Evolutionary conservation across 202 grass and related monocot genomes (phyloP).

Genomic region (Musa balbisiana): DNA sequence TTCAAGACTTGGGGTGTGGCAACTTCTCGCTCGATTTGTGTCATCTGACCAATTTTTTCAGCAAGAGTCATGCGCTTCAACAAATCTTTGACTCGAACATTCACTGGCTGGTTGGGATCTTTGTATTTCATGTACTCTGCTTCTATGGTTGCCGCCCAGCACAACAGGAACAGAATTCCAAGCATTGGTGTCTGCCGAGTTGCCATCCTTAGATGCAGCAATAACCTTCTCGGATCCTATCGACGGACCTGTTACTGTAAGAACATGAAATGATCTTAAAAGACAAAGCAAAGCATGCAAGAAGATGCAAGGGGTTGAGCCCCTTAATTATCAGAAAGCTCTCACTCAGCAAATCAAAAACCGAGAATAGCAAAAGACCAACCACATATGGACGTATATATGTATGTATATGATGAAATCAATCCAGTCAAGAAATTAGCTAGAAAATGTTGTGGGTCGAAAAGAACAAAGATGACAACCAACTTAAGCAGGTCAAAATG

Average conservation of each 20-base stretch:
- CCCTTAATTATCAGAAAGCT: background rate
- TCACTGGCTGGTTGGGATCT: constrained; percentile 41
- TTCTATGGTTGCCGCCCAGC: constrained; percentile 41
- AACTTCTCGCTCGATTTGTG: constrained; percentile 74
- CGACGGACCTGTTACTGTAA: background rate
- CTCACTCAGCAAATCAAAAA: background rate
- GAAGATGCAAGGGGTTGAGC: background rate
- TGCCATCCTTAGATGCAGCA: background rate
- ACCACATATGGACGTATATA: background rate
- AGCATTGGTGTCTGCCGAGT: background rate
- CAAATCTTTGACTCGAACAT: constrained; percentile 55
- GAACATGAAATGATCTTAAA: background rate
- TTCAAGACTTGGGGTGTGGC: constrained; percentile 55
- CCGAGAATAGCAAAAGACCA: background rate
- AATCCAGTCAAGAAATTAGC: background rate
- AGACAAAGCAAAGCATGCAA: background rate
- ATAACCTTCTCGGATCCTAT: background rate
- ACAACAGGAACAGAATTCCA: constrained; percentile 36
- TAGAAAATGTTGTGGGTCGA: background rate
- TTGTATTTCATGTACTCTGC: constrained; percentile 50
- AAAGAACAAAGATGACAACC: background rate
- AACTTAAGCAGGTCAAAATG: background rate
- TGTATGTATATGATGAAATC: background rate
- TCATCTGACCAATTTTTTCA: constrained; percentile 90
- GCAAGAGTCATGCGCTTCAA: constrained; percentile 58